Evolutionary conservation across 495 filamentous ascomycete genomes (phyloP).

Genomic region (Hyphodiscus hymeniophilus): DNA sequence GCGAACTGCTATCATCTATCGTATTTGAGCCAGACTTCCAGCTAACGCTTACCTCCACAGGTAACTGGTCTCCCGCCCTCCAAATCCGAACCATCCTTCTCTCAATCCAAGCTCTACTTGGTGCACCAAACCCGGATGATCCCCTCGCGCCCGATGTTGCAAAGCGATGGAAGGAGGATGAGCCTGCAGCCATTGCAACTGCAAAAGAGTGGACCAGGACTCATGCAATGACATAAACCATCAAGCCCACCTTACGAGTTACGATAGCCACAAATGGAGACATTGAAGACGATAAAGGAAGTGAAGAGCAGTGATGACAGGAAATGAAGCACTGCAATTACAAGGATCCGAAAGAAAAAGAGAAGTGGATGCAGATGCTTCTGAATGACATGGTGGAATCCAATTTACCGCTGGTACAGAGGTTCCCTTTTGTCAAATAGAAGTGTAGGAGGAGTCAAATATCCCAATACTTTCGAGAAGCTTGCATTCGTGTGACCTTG

Average conservation of each 20-base stretch:
- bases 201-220: conserved; percentile 82
- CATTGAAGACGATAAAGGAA: neutral
- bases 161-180: conserved; percentile 96
- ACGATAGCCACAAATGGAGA: neutral
- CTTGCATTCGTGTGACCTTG: too few relatives aligned
- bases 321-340: neutral
- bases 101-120: conserved; percentile 92
- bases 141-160: conserved; percentile 95
- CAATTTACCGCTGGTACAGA: neutral
- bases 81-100: conserved; percentile 97
- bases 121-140: conserved; percentile 95
- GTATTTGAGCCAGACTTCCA: neutral
- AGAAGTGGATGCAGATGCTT: neutral
- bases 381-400: neutral
- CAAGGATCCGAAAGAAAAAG: neutral
- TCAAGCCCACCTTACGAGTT: neutral
- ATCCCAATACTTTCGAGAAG: neutral
- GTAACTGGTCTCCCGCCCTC: conserved; percentile 97
- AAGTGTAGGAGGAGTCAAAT: neutral
- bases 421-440: neutral
- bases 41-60: conserved; percentile 32
- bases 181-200: conserved; percentile 81
- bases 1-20: too few relatives aligned
- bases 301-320: neutral
- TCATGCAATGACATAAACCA: conserved; percentile 52